phyloP scores from a whole-genome alignment of 139 green algal species.

The Chlorella sp. region DNA sequence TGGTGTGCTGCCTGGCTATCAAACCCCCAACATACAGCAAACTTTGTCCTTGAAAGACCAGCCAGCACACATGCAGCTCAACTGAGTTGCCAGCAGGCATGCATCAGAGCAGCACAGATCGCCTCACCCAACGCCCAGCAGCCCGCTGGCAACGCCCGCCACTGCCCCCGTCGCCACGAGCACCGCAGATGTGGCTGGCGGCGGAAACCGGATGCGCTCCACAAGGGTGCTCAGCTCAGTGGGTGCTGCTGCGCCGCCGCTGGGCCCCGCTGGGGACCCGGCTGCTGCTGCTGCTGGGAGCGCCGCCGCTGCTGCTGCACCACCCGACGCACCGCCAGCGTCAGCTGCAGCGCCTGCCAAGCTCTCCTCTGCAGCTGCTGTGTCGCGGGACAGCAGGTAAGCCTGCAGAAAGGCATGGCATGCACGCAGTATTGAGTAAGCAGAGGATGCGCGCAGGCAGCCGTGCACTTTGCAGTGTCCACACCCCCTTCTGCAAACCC shows the following conservation, averaged over 20 bases:
- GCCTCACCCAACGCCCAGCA: slow-evolving; percentile 67
- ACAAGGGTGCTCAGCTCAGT: background rate
- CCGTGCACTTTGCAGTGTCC: no score
- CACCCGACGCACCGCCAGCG: background rate
- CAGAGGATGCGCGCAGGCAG: no score
- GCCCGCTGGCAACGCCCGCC: slow-evolving; percentile 72
- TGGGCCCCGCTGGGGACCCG: background rate
- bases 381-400: background rate
- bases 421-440: no score
- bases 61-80: no score
- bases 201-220: background rate
- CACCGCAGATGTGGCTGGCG: slow-evolving; percentile 31
- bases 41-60: no score
- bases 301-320: no score
- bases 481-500: no score
- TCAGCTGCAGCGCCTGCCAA: background rate
- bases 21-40: no score
- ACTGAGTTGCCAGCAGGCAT: no score
- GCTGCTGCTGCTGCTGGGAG: background rate
- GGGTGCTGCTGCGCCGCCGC: background rate
- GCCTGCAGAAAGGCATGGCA: slow-evolving; percentile 8
- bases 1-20: no score
- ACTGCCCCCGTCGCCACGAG: slow-evolving; percentile 59
- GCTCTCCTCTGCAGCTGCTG: background rate
- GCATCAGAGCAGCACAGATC: background rate